Base-by-base conservation (phyloP, 129 eudicot species). In the Arctium minus region DNA sequence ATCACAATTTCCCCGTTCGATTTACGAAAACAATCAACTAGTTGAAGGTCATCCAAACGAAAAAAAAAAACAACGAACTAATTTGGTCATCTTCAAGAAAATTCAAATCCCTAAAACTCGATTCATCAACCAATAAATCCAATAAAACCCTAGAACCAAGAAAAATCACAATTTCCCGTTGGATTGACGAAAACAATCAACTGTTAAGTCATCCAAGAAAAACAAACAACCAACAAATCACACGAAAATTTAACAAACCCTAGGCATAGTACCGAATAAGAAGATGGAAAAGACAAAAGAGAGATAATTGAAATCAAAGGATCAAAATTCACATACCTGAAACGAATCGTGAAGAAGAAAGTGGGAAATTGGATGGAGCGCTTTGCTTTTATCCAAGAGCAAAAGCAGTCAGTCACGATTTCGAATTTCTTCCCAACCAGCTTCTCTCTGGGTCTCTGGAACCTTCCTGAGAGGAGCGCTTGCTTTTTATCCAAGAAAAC, bases 361-460 rank as follows among this genome's bases (percentile, higher is more conserved):
- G 44, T 18, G 29, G 71, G 69, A 44, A 33, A 72, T 22, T 60
- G 75, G 40, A 79, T 56, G 79, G 3, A 46, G 3, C 35, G 74
- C 35, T 33, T 69, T 15, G 44, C 38, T 35, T 39, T 83, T 76
- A 71, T 82, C 27, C 27, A 22, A 22, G 69, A 77, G 56, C 70
- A 83, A 71, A 27, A 29, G 40, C 31, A 33, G 71, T 27, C 31
- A 33, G 71, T 27, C 35, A 68, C 0, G 76, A 33, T 68, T 80
- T 82, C 48, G 75, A 35, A 17, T 77, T 77, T 71, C 31, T 48
- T 71, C 22, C 35, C 8, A 29, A 38, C 73, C 64, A 18, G 85
- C 80, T 82, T 74, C 38, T 13, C 18, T 15, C 67, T 62, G 56
- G 80, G 86, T 50, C 48, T 77, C 86, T 83, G 74, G 86, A 78